Evolutionary conservation across 1,284 basidiomycete genomes (phyloP), one percentile per base, ranked within the genome.

Genomic region (Mycena sp.): DNA sequence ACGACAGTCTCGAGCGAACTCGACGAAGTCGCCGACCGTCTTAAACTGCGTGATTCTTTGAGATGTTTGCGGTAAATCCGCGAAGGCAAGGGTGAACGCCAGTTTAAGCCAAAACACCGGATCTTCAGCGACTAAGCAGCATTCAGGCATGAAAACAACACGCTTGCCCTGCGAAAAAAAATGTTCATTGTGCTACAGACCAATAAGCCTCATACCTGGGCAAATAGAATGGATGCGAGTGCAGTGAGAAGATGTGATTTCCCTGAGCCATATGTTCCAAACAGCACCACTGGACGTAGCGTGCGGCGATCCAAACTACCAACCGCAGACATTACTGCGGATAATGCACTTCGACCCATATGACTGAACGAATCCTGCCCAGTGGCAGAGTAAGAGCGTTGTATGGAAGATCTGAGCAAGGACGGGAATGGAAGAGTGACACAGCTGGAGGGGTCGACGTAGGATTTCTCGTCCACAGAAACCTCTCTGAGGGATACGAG

Each of bases 81-180:
- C 58, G 50, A 67, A 67, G 21, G 65, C 25, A 12, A 67, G 58
- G 4, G 65, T 53, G 40, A 67, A 67, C 5, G 61, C 65, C 43
- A 67, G 55, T 17, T 61, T 64, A 12, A 67, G 43, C 58, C 58
- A 57, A 32, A 58, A 58, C 2, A 67, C 16, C 16, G 38, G 14
- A 40, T 67, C 65, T 11, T 67, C 61, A 5, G 38, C 62, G 17
- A 67, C 37, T n/a, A 61, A 16, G 19, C 6, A 14, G 7, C 29
- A 32, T 17, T 67, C 61, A 14, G 65, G 65, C 1, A 67, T 37
- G 45, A 64, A 64, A 4, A 67, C 50, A 1, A 64, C 58, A 21
- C 61, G 46, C 29, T 63, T 59, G 0, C 58, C 54, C 54, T 62
- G 23, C 56, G 59, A 14, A 56, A 52, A 6, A 66, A 14, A 0